Base-by-base conservation (phyloP, 2,329 filamentous ascomycete species). In the Fusarium oligoseptatum region DNA sequence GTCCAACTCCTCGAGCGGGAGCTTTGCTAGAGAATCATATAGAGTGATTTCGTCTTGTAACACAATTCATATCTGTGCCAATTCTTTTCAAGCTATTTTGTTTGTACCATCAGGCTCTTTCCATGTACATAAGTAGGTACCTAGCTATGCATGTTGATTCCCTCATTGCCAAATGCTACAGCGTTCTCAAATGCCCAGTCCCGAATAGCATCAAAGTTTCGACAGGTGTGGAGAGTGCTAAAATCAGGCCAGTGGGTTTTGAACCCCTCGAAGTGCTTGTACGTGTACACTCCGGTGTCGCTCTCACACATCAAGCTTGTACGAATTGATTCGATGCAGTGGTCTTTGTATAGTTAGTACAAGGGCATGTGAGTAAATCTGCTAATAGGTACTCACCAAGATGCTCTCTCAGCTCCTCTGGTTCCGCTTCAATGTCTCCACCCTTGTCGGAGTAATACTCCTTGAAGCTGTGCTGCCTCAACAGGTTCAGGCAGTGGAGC, bases 191-290 rank as follows among this genome's bases (percentile, higher is more conserved):
- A 80, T 0, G 87, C 88, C 88, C 88, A 90, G 32, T 87, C 80
- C 41, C 84, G 81, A 67, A 90, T 84, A 27, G 80, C 83, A 65
- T 89, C 84, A 67, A 88, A 90, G 74, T 90, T 88, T 37, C 88
- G 81, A 77, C 88, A 90, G 9, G 85, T 87, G 72, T 89, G 88
- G 37, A 84, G 81, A 4, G 87, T 87, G 78, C 86, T 87, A 56
- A 89, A 88, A 77, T 89, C 85, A 3, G 88, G 88, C 88, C 88
- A 89, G 68, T 87, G 86, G 52, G 87, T 84, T 67, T 85, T 83
- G 64, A 83, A 79, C 60, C 87, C 86, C 0, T 86, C 86, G 63
- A 83, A 87, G 70, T 82, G 81, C 68, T 87, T 84, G 79, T 89
- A 89, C 2, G 88, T 87, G 71, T 88, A 89, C 29, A 90, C 84